Evolutionary conservation across 2,329 filamentous ascomycete species (phyloP).

Genomic region (Pseudohalonectria lignicola): DNA sequence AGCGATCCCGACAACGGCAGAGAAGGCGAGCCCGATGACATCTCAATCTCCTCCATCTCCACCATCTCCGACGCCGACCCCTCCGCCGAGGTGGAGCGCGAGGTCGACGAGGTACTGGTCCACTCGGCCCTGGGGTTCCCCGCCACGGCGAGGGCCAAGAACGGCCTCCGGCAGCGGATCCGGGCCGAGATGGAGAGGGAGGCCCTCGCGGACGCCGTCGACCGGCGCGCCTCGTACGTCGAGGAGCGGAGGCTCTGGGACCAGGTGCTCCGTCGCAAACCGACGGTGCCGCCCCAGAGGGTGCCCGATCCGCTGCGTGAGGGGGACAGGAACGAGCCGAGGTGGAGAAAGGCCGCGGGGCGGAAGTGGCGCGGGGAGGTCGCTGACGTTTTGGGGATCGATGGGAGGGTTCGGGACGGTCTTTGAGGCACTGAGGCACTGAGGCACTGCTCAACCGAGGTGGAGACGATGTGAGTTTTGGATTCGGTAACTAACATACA

Average conservation of each 20-base stretch:
- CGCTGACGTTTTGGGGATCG: too few species aligned
- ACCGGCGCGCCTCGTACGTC: slow-evolving; percentile 24
- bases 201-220: slow-evolving; percentile 28
- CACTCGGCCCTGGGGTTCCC: slow-evolving; percentile 29
- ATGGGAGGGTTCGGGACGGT: too few species aligned
- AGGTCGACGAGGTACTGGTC: slow-evolving; percentile 29
- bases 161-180: slow-evolving; percentile 26
- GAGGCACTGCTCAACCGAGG: too few species aligned
- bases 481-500: too few species aligned
- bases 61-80: neutral
- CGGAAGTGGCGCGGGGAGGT: too few species aligned
- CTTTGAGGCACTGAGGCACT: too few species aligned
- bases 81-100: slow-evolving; percentile 10
- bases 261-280: slow-evolving; percentile 23
- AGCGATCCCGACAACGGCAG: neutral
- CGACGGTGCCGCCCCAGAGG: slow-evolving; percentile 7
- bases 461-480: too few species aligned
- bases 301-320: too few species aligned
- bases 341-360: too few species aligned
- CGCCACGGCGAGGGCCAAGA: slow-evolving; percentile 20
- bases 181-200: slow-evolving; percentile 29
- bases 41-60: neutral
- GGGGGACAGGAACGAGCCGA: too few species aligned
- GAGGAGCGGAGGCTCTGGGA: slow-evolving; percentile 36
- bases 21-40: neutral